Evolutionary conservation across 2,329 filamentous ascomycete genomes (phyloP).

Genomic region (Verticillium albo-atrum): DNA sequence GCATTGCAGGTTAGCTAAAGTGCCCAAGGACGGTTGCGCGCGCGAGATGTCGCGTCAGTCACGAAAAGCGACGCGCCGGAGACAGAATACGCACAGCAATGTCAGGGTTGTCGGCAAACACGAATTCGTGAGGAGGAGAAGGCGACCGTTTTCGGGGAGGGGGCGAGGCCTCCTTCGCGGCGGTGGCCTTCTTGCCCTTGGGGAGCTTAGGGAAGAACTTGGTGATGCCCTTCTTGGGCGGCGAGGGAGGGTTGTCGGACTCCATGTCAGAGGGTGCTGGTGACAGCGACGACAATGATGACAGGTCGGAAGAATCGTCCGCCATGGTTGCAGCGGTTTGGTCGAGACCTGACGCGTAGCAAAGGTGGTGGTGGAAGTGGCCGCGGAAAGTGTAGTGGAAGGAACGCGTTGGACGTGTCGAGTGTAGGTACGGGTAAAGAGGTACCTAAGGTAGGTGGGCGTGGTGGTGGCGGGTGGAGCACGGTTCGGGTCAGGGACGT

Average conservation of each 20-base stretch:
- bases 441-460: background rate
- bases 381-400: background rate
- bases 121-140: slow-evolving; percentile 86
- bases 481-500: background rate
- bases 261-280: slow-evolving; percentile 40
- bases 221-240: slow-evolving; percentile 49
- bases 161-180: slow-evolving; percentile 56
- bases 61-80: slow-evolving; percentile 32
- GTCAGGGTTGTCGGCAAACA: slow-evolving; percentile 83
- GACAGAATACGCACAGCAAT: slow-evolving; percentile 82
- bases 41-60: slow-evolving; percentile 51
- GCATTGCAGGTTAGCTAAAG: slow-evolving; percentile 25
- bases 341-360: background rate
- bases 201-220: slow-evolving; percentile 63
- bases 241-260: slow-evolving; percentile 41
- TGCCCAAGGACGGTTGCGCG: slow-evolving; percentile 24
- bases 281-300: slow-evolving; percentile 48
- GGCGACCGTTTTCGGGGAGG: slow-evolving; percentile 74
- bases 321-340: slow-evolving; percentile 39
- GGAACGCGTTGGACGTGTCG: background rate
- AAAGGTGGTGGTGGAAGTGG: background rate
- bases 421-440: background rate
- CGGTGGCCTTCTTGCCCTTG: slow-evolving; percentile 33
- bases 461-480: background rate
- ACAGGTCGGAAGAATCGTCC: slow-evolving; percentile 60